These are phyloP conservation scores for Chrysanthemum makinoi DNA, from an alignment of 129 eudicot species.

Conservation along the genomic window DNA sequence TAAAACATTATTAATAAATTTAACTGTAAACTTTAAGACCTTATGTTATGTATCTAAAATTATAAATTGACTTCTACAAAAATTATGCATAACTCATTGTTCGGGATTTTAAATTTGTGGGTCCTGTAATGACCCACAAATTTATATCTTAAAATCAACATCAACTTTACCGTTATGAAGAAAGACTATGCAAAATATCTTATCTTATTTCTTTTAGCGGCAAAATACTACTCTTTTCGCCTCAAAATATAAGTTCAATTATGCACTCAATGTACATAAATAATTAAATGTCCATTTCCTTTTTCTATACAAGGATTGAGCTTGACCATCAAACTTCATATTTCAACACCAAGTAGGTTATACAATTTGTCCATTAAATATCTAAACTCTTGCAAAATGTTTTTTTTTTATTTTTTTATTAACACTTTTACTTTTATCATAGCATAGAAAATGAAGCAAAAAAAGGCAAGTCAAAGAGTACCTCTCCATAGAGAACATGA, in stretches of 20 bases:
- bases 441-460: neutral
- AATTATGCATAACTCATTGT: neutral
- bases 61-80: neutral
- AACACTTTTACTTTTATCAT: neutral
- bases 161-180: neutral
- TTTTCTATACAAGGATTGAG: too few species aligned
- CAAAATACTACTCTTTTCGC: too few species aligned
- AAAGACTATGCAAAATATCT: neutral
- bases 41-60: neutral
- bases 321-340: too few species aligned
- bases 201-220: neutral
- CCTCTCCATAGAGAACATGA: slow-evolving; percentile 68
- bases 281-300: too few species aligned
- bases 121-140: slow-evolving; percentile 6
- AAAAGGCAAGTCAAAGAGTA: slow-evolving; percentile 1
- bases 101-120: neutral
- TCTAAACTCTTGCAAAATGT: neutral
- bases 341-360: too few species aligned
- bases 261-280: too few species aligned
- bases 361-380: neutral
- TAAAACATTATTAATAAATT: too few species aligned
- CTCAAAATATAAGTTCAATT: too few species aligned
- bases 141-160: slow-evolving; percentile 6
- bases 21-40: too few species aligned
- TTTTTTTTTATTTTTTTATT: too few species aligned